Evolutionary conservation across 306 rosid species (phyloP).

Genomic region (Lathyrus aphaca): DNA sequence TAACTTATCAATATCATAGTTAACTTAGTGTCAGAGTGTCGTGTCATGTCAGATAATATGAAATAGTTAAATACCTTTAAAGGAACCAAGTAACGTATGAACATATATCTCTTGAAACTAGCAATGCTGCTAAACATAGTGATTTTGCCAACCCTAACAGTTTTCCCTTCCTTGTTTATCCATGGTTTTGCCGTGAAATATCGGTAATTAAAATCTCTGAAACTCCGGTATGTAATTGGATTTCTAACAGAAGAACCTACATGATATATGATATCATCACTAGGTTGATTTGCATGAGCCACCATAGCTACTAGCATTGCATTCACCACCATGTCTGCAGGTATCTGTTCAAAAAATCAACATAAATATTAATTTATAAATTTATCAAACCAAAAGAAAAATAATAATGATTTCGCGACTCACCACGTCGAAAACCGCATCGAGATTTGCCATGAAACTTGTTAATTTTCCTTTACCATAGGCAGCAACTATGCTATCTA

Average conservation of each 20-base stretch:
- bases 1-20: no score
- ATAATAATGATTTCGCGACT: constrained; percentile 22
- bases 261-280: constrained; percentile 52
- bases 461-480: constrained; percentile 72
- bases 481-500: constrained; percentile 60
- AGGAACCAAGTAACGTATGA: constrained; percentile 57
- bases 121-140: constrained; percentile 46
- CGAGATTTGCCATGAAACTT: constrained; percentile 47
- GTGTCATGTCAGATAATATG: background rate
- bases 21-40: no score
- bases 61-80: constrained; percentile 49
- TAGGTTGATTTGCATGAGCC: constrained; percentile 51
- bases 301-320: constrained; percentile 58
- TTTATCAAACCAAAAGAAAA: background rate
- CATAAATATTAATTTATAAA: background rate
- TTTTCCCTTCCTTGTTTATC: constrained; percentile 63
- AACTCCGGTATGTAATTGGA: constrained; percentile 38
- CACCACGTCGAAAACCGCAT: constrained; percentile 58
- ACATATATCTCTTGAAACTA: constrained; percentile 64
- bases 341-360: constrained; percentile 51
- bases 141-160: constrained; percentile 51
- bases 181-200: constrained; percentile 65
- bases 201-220: constrained; percentile 39
- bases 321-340: constrained; percentile 83
- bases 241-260: constrained; percentile 70